Evolutionary conservation across 208 protist genomes (phyloP), one percentile per base, ranked within the genome.

Genomic region (Willaertia magna): DNA sequence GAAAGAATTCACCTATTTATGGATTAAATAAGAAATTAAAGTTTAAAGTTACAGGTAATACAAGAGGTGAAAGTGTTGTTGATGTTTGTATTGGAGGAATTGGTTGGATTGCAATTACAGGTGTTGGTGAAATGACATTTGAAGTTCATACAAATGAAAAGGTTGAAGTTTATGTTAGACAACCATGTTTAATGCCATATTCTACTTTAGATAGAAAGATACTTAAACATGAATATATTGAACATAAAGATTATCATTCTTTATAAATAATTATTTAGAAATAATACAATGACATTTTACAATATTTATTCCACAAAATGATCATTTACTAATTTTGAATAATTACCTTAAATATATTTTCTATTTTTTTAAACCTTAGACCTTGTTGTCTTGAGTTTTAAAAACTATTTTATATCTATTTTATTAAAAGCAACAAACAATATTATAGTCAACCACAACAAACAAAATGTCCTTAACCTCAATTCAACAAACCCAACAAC

Each of bases 71-170:
- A 40, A 55, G 46, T 26, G 43, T 83, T 40, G 16, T 22, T 14
- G 78, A 83, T 42, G 55, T 83, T 83, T 30, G 26, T 39, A 83
- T 83, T 55, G 22, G n/a, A 40, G 78, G 78, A 7, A 42, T 83
- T 51, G 78, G 78, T 16, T 83, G 78, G 78, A 83, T 83, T 43
- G 30, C 78, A 26, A 7, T 83, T 2, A 83, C 78, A 47, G 78
- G 78, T 55, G 78, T 83, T 42, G 78, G 78, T n/a, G 30, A 83
- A 12, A 43, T 83, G 46, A 55, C 26, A 40, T 39, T 83, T 39
- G n/a, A 49, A 47, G 46, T 83, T 0, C 30, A 83, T 55, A n/a
- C 30, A 4, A 30, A 30, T 26, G 46, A 83, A n/a, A 52, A 83
- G 18, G 26, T 83, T 11, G 11, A 83, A 0, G 46, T 83, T 83